Evolutionary conservation across 257 asterid species (phyloP).

Genomic region (Rauvolfia tetraphylla): DNA sequence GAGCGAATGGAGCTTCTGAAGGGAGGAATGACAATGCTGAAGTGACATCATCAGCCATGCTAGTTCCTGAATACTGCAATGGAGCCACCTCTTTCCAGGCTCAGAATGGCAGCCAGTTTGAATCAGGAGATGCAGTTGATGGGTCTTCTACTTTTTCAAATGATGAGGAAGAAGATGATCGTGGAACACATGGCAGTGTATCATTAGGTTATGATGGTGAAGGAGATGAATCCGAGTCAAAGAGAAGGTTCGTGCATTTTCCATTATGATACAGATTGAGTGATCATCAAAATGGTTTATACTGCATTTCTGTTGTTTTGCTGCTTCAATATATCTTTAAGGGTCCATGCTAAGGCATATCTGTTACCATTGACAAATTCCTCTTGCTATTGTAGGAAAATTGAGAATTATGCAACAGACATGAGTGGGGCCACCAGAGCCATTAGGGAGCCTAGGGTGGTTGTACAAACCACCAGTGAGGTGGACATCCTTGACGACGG

Average conservation of each 20-base stretch:
- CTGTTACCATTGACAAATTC: no score
- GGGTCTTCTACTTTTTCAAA: slow-evolving; percentile 59
- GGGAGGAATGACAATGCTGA: slow-evolving; percentile 56
- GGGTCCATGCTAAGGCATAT: background rate
- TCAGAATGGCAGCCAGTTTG: slow-evolving; percentile 41
- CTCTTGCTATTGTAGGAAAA: slow-evolving; percentile 21
- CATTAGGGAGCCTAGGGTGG: slow-evolving; percentile 81
- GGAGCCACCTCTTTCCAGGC: slow-evolving; percentile 33
- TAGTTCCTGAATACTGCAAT: slow-evolving; percentile 42
- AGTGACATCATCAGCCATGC: slow-evolving; percentile 30
- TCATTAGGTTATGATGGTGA: slow-evolving; percentile 69
- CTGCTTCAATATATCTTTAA: slow-evolving; percentile 16
- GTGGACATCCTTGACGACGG: slow-evolving; percentile 92
- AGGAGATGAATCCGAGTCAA: slow-evolving; percentile 80
- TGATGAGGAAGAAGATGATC: slow-evolving; percentile 64
- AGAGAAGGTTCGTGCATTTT: slow-evolving; percentile 58
- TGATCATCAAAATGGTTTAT: slow-evolving; percentile 1
- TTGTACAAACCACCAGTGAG: slow-evolving; percentile 92
- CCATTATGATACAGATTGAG: background rate
- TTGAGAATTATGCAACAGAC: slow-evolving; percentile 27
- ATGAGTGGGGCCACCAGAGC: slow-evolving; percentile 55
- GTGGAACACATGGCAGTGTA: slow-evolving; percentile 55
- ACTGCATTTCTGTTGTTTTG: background rate
- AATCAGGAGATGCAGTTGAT: slow-evolving; percentile 49
- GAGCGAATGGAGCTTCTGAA: slow-evolving; percentile 32